phyloP scores from a whole-genome alignment of 148 eudicot species.

The Vaccinium corymbosum region DNA sequence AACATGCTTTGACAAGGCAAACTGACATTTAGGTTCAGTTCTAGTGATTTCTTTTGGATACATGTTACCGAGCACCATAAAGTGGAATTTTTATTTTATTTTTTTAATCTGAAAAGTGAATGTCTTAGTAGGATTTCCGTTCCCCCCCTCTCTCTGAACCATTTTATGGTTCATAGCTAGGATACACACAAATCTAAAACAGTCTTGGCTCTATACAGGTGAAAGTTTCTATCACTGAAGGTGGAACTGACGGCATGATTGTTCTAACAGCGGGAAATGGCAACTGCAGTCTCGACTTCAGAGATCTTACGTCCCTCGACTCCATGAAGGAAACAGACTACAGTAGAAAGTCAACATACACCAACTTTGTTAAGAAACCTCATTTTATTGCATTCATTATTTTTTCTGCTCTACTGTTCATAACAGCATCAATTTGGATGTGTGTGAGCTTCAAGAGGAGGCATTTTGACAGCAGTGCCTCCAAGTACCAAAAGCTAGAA shows the following conservation, averaged over 20 bases:
- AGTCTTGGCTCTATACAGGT: constrained; percentile 40
- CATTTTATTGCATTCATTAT: constrained; percentile 28
- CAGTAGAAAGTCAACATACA: constrained; percentile 25
- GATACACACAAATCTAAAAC: neutral
- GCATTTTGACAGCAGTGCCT: constrained; percentile 26
- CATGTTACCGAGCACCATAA: neutral
- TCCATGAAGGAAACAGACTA: constrained; percentile 22
- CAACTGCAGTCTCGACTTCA: constrained; percentile 55
- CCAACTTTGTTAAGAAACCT: constrained; percentile 31
- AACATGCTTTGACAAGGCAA: neutral
- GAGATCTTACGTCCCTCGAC: constrained; percentile 30
- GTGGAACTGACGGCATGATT: constrained; percentile 44
- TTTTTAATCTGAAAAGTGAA: too few species aligned
- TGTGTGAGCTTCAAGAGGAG: constrained; percentile 33
- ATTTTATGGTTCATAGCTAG: too few species aligned
- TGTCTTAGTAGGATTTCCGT: too few species aligned
- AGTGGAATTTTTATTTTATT: neutral
- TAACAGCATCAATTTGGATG: constrained; percentile 41
- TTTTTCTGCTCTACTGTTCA: constrained; percentile 32
- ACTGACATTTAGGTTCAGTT: neutral
- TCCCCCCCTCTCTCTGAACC: too few species aligned
- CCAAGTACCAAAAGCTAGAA: constrained; percentile 53
- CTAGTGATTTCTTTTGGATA: neutral
- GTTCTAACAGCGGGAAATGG: constrained; percentile 44
- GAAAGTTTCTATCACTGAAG: constrained; percentile 47